A percentile compares a stretch with the other conserved stretches of the same genome.
phyloP scores from a whole-genome alignment of 2,329 filamentous ascomycete species.

The Harringtonia lauricola region DNA sequence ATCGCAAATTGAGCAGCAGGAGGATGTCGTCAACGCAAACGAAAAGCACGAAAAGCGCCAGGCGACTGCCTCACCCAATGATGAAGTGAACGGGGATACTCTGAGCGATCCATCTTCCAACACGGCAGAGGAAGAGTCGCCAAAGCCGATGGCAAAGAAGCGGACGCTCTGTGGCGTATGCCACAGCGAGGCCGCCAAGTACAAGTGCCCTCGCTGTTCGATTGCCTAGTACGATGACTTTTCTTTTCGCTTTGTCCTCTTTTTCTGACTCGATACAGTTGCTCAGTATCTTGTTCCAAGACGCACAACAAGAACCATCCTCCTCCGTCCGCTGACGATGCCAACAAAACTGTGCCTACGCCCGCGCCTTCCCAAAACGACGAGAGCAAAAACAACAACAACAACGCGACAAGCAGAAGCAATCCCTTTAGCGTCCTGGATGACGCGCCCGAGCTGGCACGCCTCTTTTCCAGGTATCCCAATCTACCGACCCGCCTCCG shows the following conservation, averaged over 20 bases:
- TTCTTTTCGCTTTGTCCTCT: neutral
- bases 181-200: constrained; percentile 38
- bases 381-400: neutral
- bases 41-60: constrained; percentile 1
- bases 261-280: constrained; percentile 26
- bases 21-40: no score
- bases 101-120: neutral
- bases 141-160: constrained; percentile 7
- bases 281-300: constrained; percentile 43
- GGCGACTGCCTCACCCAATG: neutral
- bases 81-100: constrained; percentile 3
- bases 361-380: neutral
- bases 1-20: no score
- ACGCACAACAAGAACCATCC: constrained; percentile 20
- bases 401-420: neutral
- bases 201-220: constrained; percentile 51
- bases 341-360: neutral
- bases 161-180: constrained; percentile 41
- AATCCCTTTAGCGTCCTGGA: constrained; percentile 43
- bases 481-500: constrained; percentile 33
- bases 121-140: neutral
- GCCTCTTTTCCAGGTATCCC: constrained; percentile 43
- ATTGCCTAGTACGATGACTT: constrained; percentile 41
- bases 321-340: constrained; percentile 7
- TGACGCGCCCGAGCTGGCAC: constrained; percentile 34